Conservation (phyloP, 768 basidiomycete species). For the Tylopilus sp. region DNA sequence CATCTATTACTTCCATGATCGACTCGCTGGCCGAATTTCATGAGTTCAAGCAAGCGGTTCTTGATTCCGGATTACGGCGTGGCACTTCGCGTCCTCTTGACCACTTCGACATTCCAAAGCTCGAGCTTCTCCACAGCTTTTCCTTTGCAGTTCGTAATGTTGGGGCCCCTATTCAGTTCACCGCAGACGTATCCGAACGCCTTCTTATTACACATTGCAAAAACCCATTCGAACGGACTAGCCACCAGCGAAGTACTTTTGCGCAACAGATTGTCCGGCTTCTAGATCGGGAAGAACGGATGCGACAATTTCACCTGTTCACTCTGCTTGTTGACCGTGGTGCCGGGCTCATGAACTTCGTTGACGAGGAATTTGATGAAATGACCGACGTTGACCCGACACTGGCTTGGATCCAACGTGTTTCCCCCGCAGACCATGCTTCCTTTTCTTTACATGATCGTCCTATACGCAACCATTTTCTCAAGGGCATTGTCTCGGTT, state of each 20-base stretch:
- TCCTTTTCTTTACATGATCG: background rate
- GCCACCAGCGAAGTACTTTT: background rate
- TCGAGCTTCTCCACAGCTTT: background rate
- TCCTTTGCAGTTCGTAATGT: background rate
- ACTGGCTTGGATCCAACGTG: background rate
- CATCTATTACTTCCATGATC: conserved; percentile 6
- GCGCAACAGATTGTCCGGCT: background rate
- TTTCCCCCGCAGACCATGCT: background rate
- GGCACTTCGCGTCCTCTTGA: background rate
- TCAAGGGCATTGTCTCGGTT: background rate
- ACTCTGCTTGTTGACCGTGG: background rate
- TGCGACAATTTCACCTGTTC: background rate
- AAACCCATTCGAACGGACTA: background rate
- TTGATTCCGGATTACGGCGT: background rate
- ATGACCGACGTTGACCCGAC: background rate
- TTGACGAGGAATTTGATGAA: background rate
- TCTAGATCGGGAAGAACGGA: background rate
- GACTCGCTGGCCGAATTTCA: background rate
- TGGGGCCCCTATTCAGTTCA: background rate
- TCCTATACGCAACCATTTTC: background rate
- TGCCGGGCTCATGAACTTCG: background rate
- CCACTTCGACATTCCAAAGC: background rate
- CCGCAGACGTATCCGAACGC: background rate
- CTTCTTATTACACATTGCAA: background rate
- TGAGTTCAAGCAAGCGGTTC: background rate